Evolutionary conservation across 179 eudicot species (phyloP), one percentile per base, ranked within the genome.

Genomic region (Corrigiola litoralis): DNA sequence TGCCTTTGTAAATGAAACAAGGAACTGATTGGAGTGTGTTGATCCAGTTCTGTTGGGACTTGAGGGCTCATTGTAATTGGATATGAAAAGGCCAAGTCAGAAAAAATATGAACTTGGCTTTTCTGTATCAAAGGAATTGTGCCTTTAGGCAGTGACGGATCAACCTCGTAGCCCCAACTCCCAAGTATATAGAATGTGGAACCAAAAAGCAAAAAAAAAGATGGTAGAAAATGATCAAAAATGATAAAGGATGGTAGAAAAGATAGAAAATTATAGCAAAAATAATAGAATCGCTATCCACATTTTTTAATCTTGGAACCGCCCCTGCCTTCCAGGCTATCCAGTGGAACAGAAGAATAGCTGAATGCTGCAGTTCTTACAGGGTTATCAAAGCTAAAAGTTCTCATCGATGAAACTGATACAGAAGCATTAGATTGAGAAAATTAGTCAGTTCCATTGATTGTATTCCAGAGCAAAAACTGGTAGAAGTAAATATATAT

Each of bases 21-120:
- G 33, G 28, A 38, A 2, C 47, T 27, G 52, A 53, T 0, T 8
- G 52, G 28, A 28, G 21, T 25, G 9, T 5, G 25, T 24, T 44
- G 37, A 31, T 48, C 20, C 17, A 49, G 10, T 10, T 9, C 4
- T 18, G 6, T 25, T 11, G 31, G 13, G 24, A 24, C n/a, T 33
- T 42, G 62, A 47, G 58, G 33, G 20, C 10, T 50, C 11, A 29
- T 17, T 47, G 9, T 25, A 45, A 13, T 44, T 32, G 37, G 49
- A 54, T 32, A 14, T 56, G 3, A 44, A n/a, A 61, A 61, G 5
- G 54, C 44, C 45, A 40, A 65, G 59, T 51, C 33, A 27, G 37
- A n/a, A 65, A 13, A 67, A 21, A 55, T 45, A 56, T 45, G 56
- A 21, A 44, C 55, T 67, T 20, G 47, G 25, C 71, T 17, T 5